These are phyloP conservation scores for Entomophthora muscae DNA, from an alignment of 371 early-diverging fungal species.

Conservation along the genomic window DNA sequence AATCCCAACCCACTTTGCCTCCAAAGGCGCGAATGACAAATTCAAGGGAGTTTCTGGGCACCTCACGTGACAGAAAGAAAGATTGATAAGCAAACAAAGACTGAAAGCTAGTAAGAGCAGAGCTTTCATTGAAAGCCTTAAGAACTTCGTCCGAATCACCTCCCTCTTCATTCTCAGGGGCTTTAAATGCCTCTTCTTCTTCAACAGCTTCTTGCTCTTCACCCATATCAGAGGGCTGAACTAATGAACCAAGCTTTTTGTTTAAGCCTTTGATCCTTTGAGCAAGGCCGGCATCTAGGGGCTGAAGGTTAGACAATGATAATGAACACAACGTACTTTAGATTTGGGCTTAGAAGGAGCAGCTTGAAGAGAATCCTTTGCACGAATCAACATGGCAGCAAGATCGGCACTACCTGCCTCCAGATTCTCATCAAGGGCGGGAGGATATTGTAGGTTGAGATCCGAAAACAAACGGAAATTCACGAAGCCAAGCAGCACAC, in stretches of 20 bases:
- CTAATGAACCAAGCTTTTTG: not conserved
- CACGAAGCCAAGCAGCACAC: slow-evolving; percentile 83
- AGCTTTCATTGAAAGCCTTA: slow-evolving; percentile 24
- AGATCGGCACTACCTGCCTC: slow-evolving; percentile 56
- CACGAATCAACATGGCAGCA: slow-evolving; percentile 38
- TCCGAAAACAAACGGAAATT: slow-evolving; percentile 82
- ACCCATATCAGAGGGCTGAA: not conserved
- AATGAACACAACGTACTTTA: not conserved
- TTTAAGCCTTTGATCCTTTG: not conserved
- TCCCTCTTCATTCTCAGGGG: slow-evolving; percentile 9
- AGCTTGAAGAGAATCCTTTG: slow-evolving; percentile 14
- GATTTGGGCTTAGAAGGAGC: not conserved
- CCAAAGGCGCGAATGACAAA: slow-evolving; percentile 81
- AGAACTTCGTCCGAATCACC: slow-evolving; percentile 22
- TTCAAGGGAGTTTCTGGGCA: slow-evolving; percentile 78
- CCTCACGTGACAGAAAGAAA: slow-evolving; percentile 87
- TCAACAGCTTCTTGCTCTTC: slow-evolving; percentile 9
- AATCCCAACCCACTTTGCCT: slow-evolving; percentile 82
- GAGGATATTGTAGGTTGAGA: slow-evolving; percentile 75
- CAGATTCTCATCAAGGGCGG: slow-evolving; percentile 41
- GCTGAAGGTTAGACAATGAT: not conserved
- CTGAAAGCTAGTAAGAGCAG: slow-evolving; percentile 27
- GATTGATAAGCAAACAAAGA: slow-evolving; percentile 56
- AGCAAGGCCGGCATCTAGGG: not conserved
- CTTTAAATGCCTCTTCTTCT: not conserved